Percentiles rank a stretch among this genome's conserved stretches.
Conservation (phyloP, 2,329 filamentous ascomycete genomes). For the Pseudofabraea citricarpa region DNA sequence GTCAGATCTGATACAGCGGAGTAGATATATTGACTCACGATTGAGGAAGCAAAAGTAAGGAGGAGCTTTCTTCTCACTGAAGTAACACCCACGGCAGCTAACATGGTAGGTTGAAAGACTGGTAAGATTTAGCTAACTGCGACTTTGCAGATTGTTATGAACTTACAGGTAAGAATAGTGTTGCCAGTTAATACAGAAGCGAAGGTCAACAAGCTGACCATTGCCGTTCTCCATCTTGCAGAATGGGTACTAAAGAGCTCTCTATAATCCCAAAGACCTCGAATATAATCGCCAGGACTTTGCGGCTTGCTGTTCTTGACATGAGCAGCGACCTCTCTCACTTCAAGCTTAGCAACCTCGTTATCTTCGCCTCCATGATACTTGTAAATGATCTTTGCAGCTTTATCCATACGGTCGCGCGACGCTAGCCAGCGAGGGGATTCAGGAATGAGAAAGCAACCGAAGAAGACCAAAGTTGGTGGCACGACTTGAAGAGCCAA, state of each 20-base stretch:
- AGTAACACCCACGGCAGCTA: constrained; percentile 9
- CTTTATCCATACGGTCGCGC: constrained; percentile 41
- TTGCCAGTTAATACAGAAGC: constrained; percentile 8
- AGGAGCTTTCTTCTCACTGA: constrained; percentile 8
- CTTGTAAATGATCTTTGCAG: constrained; percentile 37
- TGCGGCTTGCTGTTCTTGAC: constrained; percentile 31
- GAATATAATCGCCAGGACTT: constrained; percentile 35
- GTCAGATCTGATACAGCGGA: too few relatives aligned
- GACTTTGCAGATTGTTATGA: too few relatives aligned
- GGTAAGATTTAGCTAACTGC: too few relatives aligned
- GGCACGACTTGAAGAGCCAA: constrained; percentile 33
- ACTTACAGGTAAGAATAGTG: constrained; percentile 10
- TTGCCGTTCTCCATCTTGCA: constrained; percentile 38
- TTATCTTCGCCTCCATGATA: constrained; percentile 45
- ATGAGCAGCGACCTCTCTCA: constrained; percentile 48
- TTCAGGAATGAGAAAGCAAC: constrained; percentile 40
- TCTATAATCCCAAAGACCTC: constrained; percentile 53
- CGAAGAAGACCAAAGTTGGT: constrained; percentile 17
- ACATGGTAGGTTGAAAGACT: constrained; percentile 12
- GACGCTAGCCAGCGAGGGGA: constrained; percentile 43
- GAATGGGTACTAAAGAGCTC: constrained; percentile 43
- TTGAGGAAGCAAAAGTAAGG: constrained; percentile 12
- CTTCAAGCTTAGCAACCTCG: constrained; percentile 48
- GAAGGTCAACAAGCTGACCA: constrained; percentile 12
- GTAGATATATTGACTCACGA: constrained; percentile 2